These are phyloP conservation scores for Saturnispora gosingensis DNA, from an alignment of 805 yeast genomes.

Conservation along the genomic window DNA sequence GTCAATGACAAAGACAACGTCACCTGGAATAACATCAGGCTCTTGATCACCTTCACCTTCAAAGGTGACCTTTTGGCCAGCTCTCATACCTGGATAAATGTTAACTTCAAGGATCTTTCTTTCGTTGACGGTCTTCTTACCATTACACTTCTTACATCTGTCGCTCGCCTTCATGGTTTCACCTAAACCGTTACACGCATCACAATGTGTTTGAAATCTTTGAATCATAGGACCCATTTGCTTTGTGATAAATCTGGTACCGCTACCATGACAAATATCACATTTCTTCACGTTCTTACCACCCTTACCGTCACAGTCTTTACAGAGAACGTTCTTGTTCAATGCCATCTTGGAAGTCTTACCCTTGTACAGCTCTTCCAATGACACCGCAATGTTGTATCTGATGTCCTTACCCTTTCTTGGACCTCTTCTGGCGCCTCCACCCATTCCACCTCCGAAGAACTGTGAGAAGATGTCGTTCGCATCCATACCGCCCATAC, in stretches of 20 bases:
- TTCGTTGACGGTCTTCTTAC: conserved; percentile 80
- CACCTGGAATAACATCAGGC: conserved; percentile 93
- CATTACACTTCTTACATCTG: conserved; percentile 78
- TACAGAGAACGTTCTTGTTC: conserved; percentile 84
- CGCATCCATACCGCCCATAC: conserved; percentile 42
- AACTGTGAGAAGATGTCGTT: conserved; percentile 51
- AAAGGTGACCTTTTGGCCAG: conserved; percentile 85
- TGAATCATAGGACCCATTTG: conserved; percentile 99
- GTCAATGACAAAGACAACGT: conserved; percentile 83
- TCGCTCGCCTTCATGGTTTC: conserved; percentile 79
- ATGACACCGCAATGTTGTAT: conserved; percentile 74
- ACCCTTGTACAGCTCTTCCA: conserved; percentile 92
- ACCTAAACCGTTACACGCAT: conserved; percentile 86
- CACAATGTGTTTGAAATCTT: conserved; percentile 93
- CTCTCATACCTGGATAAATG: conserved; percentile 93
- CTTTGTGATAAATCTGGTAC: conserved; percentile 84
- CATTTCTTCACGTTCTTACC: conserved; percentile 91
- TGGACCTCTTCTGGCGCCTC: conserved; percentile 71
- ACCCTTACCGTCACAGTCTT: conserved; percentile 87
- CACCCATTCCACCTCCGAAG: conserved; percentile 47
- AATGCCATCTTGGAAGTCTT: conserved; percentile 89
- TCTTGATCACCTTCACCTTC: conserved; percentile 97
- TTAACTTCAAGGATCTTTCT: conserved; percentile 91
- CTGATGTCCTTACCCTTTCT: conserved; percentile 84
- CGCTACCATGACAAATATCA: conserved; percentile 81